Evolutionary conservation across 768 basidiomycete species (phyloP).

Genomic region (Tricholomella constricta): DNA sequence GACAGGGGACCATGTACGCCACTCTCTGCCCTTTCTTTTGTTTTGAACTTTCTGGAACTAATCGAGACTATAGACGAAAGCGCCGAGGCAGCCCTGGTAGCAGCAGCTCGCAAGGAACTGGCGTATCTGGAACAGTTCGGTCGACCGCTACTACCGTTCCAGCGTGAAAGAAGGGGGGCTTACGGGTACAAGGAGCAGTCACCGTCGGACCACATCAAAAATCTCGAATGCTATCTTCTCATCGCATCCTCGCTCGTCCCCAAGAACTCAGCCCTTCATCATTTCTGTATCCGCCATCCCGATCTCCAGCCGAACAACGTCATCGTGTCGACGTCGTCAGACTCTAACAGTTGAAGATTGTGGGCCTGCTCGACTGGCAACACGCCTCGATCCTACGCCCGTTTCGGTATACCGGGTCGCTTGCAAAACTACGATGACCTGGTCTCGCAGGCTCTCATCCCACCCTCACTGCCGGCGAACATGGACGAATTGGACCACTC

Average conservation of each 20-base stretch:
- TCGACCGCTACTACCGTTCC: slow-evolving; percentile 46
- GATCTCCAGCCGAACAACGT: slow-evolving; percentile 54
- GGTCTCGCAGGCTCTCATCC: slow-evolving; percentile 37
- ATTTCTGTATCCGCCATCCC: slow-evolving; percentile 55
- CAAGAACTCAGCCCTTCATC: slow-evolving; percentile 35
- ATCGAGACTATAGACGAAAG: slow-evolving; percentile 42
- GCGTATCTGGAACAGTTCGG: slow-evolving; percentile 52
- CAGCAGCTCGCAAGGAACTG: slow-evolving; percentile 47
- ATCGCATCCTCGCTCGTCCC: slow-evolving; percentile 50
- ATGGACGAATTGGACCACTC: slow-evolving; percentile 41
- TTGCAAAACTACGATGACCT: slow-evolving; percentile 51
- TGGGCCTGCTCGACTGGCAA: slow-evolving; percentile 56
- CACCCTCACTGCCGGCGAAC: slow-evolving; percentile 46
- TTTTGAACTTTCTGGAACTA: slow-evolving; percentile 27
- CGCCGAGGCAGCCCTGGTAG: slow-evolving; percentile 42
- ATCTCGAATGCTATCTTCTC: slow-evolving; percentile 48
- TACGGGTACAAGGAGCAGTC: slow-evolving; percentile 48
- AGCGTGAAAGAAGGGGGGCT: slow-evolving; percentile 40
- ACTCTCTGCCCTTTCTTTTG: slow-evolving; percentile 30
- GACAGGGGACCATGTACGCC: slow-evolving; percentile 54
- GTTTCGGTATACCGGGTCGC: slow-evolving; percentile 46
- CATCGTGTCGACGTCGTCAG: slow-evolving; percentile 47
- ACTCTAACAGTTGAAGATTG: slow-evolving; percentile 37
- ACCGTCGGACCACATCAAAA: slow-evolving; percentile 45
- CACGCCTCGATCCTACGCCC: slow-evolving; percentile 53